Evolutionary conservation across 1,284 basidiomycete species (phyloP), one percentile per base, ranked within the genome.

Genomic region (Entoloma clypeatum): DNA sequence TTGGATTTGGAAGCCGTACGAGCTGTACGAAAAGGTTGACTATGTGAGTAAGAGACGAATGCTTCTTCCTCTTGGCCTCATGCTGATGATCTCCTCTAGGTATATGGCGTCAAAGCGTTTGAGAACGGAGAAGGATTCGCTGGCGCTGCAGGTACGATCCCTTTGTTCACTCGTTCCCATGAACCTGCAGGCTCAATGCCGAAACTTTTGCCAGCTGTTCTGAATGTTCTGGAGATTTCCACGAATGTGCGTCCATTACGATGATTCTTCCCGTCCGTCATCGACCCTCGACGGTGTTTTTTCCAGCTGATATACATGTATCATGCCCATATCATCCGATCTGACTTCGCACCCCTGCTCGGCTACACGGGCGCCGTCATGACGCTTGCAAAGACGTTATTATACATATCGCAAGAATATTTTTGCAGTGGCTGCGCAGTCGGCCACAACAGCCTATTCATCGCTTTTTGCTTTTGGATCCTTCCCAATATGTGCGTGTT

Each of bases 1-100:
- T 26, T 76, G 74, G 74, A 62, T 77, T 18, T 78, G 75, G 76
- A 62, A 64, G 48, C 68, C 69, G 0, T 77, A 77, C 57, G 69
- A 64, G 57, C 48, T 67, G 18, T 75, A 75, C 50, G 67, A 59
- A 30, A 60, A 67, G 49, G 63, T 79, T 43, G 77, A 81, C 57
- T 62, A 69, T 51, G 66, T 74, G 48, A 45, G 59, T 51, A n/a
- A n/a, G n/a, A 31, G 36, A 30, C 28, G 23, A 11, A 34, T 41
- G 21, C 36, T 48, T 27, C 14, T 31, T 43, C 34, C 43, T 18
- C 26, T 39, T 18, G 9, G 16, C 17, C 14, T 30, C 23, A 36
- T 30, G 30, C 36, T 42, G 39, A 49, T 37, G 18, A 25, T 39
- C 22, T 43, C 22, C 28, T 21, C 35, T 36, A 68, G 65, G 64